phyloP scores from a whole-genome alignment of 352 stramenopile genomes.

The Globisporangium nodosum region DNA sequence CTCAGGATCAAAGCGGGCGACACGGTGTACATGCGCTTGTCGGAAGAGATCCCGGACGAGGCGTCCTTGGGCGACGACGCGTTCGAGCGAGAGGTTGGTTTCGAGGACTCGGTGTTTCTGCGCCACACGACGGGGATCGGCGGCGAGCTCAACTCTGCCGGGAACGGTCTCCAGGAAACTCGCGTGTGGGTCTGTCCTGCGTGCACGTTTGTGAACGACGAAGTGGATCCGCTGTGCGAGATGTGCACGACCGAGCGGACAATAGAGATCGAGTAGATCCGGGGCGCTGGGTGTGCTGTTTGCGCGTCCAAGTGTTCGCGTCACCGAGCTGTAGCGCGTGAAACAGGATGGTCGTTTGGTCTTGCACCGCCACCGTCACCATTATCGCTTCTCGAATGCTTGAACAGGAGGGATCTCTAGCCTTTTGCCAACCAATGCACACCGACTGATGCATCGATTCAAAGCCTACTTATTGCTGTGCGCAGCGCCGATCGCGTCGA shows the following conservation, averaged over 20 bases:
- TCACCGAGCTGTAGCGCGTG: neutral
- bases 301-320: neutral
- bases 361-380: neutral
- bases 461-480: constrained; percentile 39
- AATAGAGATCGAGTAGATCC: constrained; percentile 30
- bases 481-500: constrained; percentile 80
- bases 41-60: constrained; percentile 54
- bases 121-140: constrained; percentile 15
- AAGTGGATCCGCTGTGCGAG: constrained; percentile 44
- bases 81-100: constrained; percentile 63
- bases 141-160: constrained; percentile 15
- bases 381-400: neutral
- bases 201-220: constrained; percentile 79
- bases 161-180: constrained; percentile 11
- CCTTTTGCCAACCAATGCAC: constrained; percentile 2
- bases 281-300: neutral
- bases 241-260: constrained; percentile 53
- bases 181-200: constrained; percentile 64
- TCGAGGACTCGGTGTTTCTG: constrained; percentile 69
- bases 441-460: neutral
- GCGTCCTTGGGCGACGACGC: constrained; percentile 40
- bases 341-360: neutral
- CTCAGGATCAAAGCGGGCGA: constrained; percentile 69
- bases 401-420: neutral
- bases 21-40: constrained; percentile 66